These are phyloP conservation scores for Cicer bijugum DNA, from an alignment of 306 rosid species.

Conservation along the genomic window DNA sequence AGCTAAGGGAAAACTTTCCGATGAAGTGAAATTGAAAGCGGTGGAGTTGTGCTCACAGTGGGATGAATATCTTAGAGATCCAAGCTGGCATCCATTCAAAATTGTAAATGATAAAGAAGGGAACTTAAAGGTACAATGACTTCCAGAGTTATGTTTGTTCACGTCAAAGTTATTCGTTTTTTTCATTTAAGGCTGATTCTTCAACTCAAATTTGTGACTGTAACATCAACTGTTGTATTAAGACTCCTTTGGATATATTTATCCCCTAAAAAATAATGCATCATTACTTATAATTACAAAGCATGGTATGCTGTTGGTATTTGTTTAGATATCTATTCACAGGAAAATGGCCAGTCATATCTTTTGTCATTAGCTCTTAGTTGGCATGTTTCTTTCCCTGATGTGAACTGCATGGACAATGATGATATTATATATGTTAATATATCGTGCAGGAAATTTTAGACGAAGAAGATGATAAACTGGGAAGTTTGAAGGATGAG, in stretches of 20 bases:
- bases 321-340: not conserved
- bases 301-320: not conserved
- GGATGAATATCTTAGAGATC: slow-evolving; percentile 66
- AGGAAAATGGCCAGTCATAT: not conserved
- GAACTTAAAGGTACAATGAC: slow-evolving; percentile 43
- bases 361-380: not conserved
- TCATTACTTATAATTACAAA: not conserved
- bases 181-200: not conserved
- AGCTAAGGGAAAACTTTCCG: not conserved
- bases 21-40: slow-evolving; percentile 52
- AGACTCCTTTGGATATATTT: not conserved
- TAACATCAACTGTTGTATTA: not conserved
- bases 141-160: slow-evolving; percentile 13
- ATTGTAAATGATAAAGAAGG: slow-evolving; percentile 44
- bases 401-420: not conserved
- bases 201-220: not conserved
- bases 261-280: not conserved
- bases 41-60: slow-evolving; percentile 56
- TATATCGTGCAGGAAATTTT: slow-evolving; percentile 58
- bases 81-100: slow-evolving; percentile 88
- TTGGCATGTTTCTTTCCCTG: slow-evolving; percentile 8
- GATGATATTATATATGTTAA: slow-evolving; percentile 16
- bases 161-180: not conserved
- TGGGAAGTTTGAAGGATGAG: slow-evolving; percentile 63
- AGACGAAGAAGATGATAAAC: slow-evolving; percentile 67